Conservation (phyloP, 2,329 filamentous ascomycete species). For the Sporothrix protearum region DNA sequence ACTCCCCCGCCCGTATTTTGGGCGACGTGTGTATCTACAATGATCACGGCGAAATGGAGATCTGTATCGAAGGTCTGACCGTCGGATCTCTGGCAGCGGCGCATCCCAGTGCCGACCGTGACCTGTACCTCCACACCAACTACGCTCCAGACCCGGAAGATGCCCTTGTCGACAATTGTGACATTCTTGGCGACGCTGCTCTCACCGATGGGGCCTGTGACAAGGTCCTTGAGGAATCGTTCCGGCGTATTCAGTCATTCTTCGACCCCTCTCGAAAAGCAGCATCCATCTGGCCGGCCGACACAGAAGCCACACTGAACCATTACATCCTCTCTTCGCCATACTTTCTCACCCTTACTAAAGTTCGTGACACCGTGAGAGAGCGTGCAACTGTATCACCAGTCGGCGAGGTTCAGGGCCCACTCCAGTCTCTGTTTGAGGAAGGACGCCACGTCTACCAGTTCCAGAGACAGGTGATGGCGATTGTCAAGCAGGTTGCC, state of each 20-base stretch:
- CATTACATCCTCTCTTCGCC: slow-evolving; percentile 6
- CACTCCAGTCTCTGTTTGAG: slow-evolving; percentile 31
- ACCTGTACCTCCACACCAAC: slow-evolving; percentile 38
- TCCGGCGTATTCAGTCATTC: background rate
- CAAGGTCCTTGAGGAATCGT: background rate
- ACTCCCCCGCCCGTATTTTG: slow-evolving; percentile 33
- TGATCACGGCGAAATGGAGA: slow-evolving; percentile 33
- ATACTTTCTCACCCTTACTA: background rate
- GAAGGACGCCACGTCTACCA: slow-evolving; percentile 34
- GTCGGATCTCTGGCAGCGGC: slow-evolving; percentile 36
- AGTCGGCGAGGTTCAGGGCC: slow-evolving; percentile 19
- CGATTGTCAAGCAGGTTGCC: slow-evolving; percentile 38
- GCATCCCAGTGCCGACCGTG: slow-evolving; percentile 35
- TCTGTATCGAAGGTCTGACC: slow-evolving; percentile 36
- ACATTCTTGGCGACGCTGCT: background rate
- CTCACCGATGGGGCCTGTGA: slow-evolving; percentile 13
- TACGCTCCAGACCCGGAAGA: slow-evolving; percentile 43
- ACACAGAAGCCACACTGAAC: background rate
- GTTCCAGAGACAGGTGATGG: slow-evolving; percentile 37
- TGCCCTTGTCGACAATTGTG: slow-evolving; percentile 33
- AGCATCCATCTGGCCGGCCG: background rate
- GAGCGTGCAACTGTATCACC: slow-evolving; percentile 27
- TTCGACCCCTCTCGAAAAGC: background rate
- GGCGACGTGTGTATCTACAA: slow-evolving; percentile 40
- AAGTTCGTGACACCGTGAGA: background rate